Evolutionary conservation across 2,329 filamentous ascomycete genomes (phyloP).

Genomic region (Beauveria sp.): DNA sequence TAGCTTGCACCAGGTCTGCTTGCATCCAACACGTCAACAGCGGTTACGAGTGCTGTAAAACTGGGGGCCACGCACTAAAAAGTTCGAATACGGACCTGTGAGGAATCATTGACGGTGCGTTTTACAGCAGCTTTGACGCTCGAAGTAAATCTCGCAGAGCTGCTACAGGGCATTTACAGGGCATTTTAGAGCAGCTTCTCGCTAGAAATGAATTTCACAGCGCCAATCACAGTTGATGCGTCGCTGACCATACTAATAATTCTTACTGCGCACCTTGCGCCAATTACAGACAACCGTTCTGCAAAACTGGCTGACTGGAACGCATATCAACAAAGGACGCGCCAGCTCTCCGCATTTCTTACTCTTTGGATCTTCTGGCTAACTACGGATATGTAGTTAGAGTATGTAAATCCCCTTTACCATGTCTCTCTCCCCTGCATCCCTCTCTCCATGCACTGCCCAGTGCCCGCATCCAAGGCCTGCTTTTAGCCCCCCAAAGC

Average conservation of each 20-base stretch:
- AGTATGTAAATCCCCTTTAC: not conserved
- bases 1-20: not conserved
- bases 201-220: no score
- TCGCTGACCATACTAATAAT: no score
- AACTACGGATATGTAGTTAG: no score
- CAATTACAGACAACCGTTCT: not conserved
- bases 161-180: no score
- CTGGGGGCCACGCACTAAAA: not conserved
- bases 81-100: not conserved
- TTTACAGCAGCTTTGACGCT: not conserved
- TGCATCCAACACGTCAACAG: not conserved
- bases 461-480: not conserved
- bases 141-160: no score
- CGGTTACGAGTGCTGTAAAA: not conserved
- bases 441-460: not conserved
- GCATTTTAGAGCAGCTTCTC: no score
- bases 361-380: not conserved
- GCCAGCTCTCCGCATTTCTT: slow-evolving; percentile 1
- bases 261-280: not conserved
- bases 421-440: not conserved
- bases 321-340: not conserved
- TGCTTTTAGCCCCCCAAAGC: not conserved
- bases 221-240: no score
- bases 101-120: not conserved
- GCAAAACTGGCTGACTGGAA: not conserved